Conservation (phyloP, 225 moss, liverwort and hornwort genomes). For the Bryum argenteum region DNA sequence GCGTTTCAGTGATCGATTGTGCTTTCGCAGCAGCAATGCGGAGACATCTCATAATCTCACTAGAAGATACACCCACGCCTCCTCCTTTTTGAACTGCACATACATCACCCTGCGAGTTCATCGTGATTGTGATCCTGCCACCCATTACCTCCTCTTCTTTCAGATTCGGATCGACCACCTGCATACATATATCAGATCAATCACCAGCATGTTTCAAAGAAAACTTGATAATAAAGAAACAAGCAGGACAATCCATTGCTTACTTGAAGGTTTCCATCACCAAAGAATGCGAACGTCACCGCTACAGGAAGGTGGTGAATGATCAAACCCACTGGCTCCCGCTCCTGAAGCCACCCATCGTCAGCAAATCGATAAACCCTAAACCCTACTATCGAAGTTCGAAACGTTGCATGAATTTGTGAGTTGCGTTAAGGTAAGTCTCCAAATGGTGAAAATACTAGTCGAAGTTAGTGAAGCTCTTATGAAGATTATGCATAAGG, state of each 20-base stretch:
- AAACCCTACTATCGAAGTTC: neutral
- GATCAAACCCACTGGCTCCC: conserved; percentile 74
- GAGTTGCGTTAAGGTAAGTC: too few species aligned
- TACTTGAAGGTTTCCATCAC: conserved; percentile 81
- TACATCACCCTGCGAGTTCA: conserved; percentile 78
- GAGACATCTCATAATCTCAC: conserved; percentile 82
- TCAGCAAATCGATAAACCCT: neutral
- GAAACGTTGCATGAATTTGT: too few species aligned
- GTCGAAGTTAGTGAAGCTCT: neutral
- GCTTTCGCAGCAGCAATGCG: conserved; percentile 83
- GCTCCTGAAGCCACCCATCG: conserved; percentile 54
- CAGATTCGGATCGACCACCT: conserved; percentile 81
- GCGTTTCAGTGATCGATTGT: conserved; percentile 56
- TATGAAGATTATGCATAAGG: too few species aligned
- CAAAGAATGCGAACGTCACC: conserved; percentile 84
- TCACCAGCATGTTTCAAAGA: conserved; percentile 5
- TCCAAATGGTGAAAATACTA: neutral
- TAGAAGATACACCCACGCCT: conserved; percentile 73
- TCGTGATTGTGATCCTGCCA: conserved; percentile 73
- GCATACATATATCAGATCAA: conserved; percentile 16
- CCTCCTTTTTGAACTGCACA: conserved; percentile 93
- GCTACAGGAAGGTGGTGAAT: conserved; percentile 92
- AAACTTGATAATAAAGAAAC: neutral
- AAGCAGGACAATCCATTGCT: conserved; percentile 24
- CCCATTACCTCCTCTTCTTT: conserved; percentile 95